Percentiles rank a stretch among this genome's conserved stretches.
phyloP scores from a whole-genome alignment of 2,329 filamentous ascomycete species.

The Diaporthe caulivora region DNA sequence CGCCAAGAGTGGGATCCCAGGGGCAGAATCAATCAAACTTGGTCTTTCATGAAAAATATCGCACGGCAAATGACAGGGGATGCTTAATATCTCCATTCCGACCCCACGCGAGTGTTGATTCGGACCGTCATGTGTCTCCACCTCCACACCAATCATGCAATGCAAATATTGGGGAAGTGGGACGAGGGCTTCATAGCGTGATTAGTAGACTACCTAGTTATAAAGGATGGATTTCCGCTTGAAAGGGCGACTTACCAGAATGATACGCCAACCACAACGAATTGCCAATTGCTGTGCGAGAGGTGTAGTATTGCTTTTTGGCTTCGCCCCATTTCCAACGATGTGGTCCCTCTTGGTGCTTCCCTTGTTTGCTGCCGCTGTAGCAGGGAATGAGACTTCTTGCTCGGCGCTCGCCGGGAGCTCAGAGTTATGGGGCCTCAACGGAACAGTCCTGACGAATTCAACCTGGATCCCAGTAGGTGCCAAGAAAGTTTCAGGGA shows the following conservation, averaged over 20 bases:
- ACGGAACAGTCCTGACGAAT: slow-evolving; percentile 20
- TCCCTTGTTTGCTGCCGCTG: not conserved
- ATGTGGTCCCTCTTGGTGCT: not conserved
- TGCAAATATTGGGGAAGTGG: slow-evolving; percentile 16
- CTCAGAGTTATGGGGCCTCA: not conserved
- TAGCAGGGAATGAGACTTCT: slow-evolving; percentile 1
- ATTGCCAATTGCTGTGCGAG: not conserved
- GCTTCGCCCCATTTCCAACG: not conserved
- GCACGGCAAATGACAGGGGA: slow-evolving; percentile 11
- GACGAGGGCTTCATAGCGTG: not conserved
- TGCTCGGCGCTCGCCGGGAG: not conserved
- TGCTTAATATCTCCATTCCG: slow-evolving; percentile 4
- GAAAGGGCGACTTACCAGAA: too few species aligned
- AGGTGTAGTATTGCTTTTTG: not conserved
- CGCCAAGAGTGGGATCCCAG: slow-evolving; percentile 12
- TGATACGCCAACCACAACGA: not conserved
- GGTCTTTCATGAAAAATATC: not conserved
- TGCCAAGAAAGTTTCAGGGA: slow-evolving; percentile 9
- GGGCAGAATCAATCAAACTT: not conserved
- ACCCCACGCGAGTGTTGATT: slow-evolving; percentile 16
- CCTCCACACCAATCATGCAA: not conserved
- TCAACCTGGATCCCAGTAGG: slow-evolving; percentile 21
- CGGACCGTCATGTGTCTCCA: slow-evolving; percentile 26
- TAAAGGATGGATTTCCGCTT: not conserved
- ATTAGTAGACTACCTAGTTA: not conserved